phyloP scores from a whole-genome alignment of 306 rosid genomes.

The Castanea sativa region DNA sequence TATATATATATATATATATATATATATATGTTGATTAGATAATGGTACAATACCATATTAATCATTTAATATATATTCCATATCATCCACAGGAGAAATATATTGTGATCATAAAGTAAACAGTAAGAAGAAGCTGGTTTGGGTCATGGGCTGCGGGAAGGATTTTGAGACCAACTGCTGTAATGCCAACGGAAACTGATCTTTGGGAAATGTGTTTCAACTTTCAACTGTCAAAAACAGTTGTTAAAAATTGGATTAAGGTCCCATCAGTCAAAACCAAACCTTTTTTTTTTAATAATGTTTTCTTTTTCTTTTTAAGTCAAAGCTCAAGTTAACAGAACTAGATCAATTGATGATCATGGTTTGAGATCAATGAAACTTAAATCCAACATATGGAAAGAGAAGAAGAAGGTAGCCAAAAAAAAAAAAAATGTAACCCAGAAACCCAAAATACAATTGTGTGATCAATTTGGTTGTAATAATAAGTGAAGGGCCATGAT shows the following conservation, averaged over 20 bases:
- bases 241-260: slow-evolving; percentile 40
- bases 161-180: slow-evolving; percentile 23
- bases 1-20: too few relatives aligned
- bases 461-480: background rate
- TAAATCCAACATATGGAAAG: slow-evolving; percentile 3
- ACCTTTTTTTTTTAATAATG: slow-evolving; percentile 24
- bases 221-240: slow-evolving; percentile 43
- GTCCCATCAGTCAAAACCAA: slow-evolving; percentile 51
- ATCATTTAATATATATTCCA: slow-evolving; percentile 11
- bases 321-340: slow-evolving; percentile 47
- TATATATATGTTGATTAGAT: background rate
- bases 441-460: slow-evolving; percentile 6
- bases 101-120: slow-evolving; percentile 5
- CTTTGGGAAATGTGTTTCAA: slow-evolving; percentile 59
- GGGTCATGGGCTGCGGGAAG: slow-evolving; percentile 28
- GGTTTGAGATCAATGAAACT: background rate
- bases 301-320: slow-evolving; percentile 38
- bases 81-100: slow-evolving; percentile 23
- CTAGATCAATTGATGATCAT: slow-evolving; percentile 15
- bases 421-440: slow-evolving; percentile 8
- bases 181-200: slow-evolving; percentile 38
- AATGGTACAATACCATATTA: slow-evolving; percentile 14
- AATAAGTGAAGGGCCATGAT: background rate
- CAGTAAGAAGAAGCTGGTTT: slow-evolving; percentile 6
- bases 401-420: background rate